Evolutionary conservation across 2,329 filamentous ascomycete species (phyloP).

Genomic region (Talaromyces sp.): DNA sequence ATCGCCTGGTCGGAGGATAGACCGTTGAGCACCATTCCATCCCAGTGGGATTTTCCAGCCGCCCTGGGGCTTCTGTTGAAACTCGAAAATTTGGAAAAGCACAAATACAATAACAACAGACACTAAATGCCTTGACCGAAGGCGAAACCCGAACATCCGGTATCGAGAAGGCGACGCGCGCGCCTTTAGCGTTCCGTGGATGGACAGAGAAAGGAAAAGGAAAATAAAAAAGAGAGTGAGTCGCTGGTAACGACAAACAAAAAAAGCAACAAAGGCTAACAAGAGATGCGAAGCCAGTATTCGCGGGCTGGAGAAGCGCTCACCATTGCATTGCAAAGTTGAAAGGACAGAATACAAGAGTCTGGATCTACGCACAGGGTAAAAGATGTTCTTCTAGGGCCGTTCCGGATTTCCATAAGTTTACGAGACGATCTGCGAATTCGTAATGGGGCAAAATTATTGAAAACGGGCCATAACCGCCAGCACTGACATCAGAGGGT

Average conservation of each 20-base stretch:
- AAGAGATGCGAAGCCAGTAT: neutral
- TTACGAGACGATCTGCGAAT: no score
- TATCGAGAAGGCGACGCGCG: neutral
- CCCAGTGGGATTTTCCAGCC: neutral
- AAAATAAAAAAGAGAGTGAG: neutral
- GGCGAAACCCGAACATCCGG: neutral
- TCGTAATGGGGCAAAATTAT: no score
- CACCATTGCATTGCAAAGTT: neutral
- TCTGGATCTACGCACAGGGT: no score
- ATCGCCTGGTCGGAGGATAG: neutral
- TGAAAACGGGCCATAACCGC: no score
- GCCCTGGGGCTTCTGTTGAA: neutral
- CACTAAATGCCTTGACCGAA: neutral
- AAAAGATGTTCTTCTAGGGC: no score
- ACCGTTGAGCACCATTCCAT: neutral
- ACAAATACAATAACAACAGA: neutral
- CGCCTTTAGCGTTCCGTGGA: neutral
- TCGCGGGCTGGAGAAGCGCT: no score
- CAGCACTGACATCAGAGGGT: no score
- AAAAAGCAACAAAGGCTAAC: neutral
- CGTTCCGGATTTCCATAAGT: no score
- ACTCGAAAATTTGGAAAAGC: neutral
- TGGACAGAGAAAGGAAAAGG: neutral
- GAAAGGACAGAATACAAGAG: neutral
- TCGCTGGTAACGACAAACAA: neutral